Conservation (phyloP, 2,329 filamentous ascomycete genomes). For the Colletotrichum coccodes region DNA sequence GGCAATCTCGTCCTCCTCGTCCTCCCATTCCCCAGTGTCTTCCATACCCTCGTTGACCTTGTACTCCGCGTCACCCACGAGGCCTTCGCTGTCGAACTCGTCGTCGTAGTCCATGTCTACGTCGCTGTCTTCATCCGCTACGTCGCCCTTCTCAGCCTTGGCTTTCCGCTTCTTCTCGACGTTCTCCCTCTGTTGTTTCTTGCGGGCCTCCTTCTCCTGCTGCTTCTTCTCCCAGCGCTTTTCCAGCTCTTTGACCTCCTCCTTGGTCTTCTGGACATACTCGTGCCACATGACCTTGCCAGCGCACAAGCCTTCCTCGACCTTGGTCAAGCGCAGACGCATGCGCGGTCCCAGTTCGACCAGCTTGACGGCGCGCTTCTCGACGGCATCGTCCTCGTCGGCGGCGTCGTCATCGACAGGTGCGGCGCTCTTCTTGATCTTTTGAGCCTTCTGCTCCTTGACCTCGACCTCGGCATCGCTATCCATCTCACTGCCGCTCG, state of each 20-base stretch:
- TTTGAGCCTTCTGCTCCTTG: constrained; percentile 70
- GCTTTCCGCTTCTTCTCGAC: constrained; percentile 83
- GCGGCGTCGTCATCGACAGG: constrained; percentile 56
- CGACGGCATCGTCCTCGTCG: constrained; percentile 68
- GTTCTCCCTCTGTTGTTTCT: constrained; percentile 87
- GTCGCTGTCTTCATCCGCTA: constrained; percentile 47
- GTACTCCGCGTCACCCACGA: constrained; percentile 60
- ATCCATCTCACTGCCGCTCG: constrained; percentile 90
- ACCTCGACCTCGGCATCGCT: constrained; percentile 97
- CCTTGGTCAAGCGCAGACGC: constrained; percentile 89
- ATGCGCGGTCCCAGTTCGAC: constrained; percentile 93
- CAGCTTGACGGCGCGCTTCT: constrained; percentile 89
- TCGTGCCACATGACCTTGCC: constrained; percentile 99
- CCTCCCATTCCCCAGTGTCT: constrained; percentile 62
- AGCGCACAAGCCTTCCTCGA: constrained; percentile 90
- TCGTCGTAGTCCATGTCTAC: constrained; percentile 56
- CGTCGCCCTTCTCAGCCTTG: constrained; percentile 48
- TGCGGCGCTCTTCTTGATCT: constrained; percentile 63
- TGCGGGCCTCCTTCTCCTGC: constrained; percentile 84
- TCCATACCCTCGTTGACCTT: constrained; percentile 60
- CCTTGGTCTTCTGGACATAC: constrained; percentile 84
- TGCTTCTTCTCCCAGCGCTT: constrained; percentile 82
- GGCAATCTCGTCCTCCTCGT: constrained; percentile 56
- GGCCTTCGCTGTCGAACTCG: constrained; percentile 61
- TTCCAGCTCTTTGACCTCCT: constrained; percentile 82